Conservation (phyloP, 495 filamentous ascomycete genomes). For the Penicillium herquei region DNA sequence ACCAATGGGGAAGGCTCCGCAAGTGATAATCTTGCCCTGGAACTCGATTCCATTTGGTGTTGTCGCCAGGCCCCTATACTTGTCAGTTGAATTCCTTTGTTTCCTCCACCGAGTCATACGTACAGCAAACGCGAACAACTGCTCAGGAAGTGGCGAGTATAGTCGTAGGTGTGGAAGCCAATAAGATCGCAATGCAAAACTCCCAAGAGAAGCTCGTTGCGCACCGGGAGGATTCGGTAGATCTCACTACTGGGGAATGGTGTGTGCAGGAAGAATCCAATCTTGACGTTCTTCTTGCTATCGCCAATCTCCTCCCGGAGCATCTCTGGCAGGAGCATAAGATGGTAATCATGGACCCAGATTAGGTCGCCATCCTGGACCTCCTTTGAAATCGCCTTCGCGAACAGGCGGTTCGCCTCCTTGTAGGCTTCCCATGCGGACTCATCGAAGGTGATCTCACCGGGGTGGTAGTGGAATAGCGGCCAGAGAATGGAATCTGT, state of each 20-base stretch:
- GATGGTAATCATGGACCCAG: slow-evolving; percentile 97
- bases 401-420: slow-evolving; percentile 86
- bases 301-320: slow-evolving; percentile 79
- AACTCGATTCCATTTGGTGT: slow-evolving; percentile 90
- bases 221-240: slow-evolving; percentile 89
- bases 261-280: slow-evolving; percentile 96
- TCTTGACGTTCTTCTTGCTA: slow-evolving; percentile 80
- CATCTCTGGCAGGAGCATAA: slow-evolving; percentile 95
- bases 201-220: slow-evolving; percentile 81
- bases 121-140: slow-evolving; percentile 88
- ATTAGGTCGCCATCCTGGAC: slow-evolving; percentile 88
- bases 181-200: slow-evolving; percentile 89
- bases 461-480: slow-evolving; percentile 95
- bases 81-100: slow-evolving; percentile 6
- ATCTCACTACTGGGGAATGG: slow-evolving; percentile 98
- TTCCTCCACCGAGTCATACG: slow-evolving; percentile 24
- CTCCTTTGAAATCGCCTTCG: slow-evolving; percentile 73
- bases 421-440: slow-evolving; percentile 88
- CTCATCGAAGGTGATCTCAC: slow-evolving; percentile 96
- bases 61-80: slow-evolving; percentile 63
- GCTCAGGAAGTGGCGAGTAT: slow-evolving; percentile 91
- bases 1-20: slow-evolving; percentile 93
- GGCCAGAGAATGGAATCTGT: slow-evolving; percentile 96
- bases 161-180: slow-evolving; percentile 97
- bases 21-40: slow-evolving; percentile 75